Conservation (phyloP, 1,284 basidiomycete genomes). For the Moesziomyces antarcticus region DNA sequence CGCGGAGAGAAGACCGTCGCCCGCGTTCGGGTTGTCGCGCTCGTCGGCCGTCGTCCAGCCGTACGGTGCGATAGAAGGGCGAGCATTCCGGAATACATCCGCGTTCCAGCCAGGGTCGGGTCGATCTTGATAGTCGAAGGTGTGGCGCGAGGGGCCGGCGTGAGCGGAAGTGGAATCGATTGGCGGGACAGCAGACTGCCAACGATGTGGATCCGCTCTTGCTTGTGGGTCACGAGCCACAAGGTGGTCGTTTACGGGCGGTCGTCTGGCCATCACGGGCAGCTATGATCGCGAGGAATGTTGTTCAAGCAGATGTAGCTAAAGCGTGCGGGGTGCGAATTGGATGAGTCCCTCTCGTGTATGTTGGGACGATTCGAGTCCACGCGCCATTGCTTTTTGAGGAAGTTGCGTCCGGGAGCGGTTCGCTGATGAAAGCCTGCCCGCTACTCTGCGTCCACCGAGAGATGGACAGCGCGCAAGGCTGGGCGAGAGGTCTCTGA, state of each 20-base stretch:
- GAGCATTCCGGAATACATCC: not conserved
- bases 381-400: too few species aligned
- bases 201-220: not conserved
- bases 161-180: constrained; percentile 4
- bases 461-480: too few species aligned
- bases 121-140: constrained; percentile 12
- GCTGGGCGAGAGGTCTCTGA: too few species aligned
- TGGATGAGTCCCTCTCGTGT: too few species aligned
- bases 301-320: too few species aligned
- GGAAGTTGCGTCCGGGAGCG: too few species aligned
- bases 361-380: too few species aligned
- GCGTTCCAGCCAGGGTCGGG: constrained; percentile 12
- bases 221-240: constrained; percentile 5
- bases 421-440: too few species aligned
- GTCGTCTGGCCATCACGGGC: constrained; percentile 11
- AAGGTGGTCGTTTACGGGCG: constrained; percentile 4
- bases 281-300: too few species aligned
- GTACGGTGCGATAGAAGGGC: constrained; percentile 1
- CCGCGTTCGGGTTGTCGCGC: not conserved
- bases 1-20: not conserved
- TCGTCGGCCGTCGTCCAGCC: constrained; percentile 5
- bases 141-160: constrained; percentile 25
- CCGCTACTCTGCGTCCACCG: too few species aligned
- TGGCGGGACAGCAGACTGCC: constrained; percentile 6
- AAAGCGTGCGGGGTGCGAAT: too few species aligned